Base-by-base conservation (phyloP, 176 grass and related monocot genomes). In the Elaeis guineensis region DNA sequence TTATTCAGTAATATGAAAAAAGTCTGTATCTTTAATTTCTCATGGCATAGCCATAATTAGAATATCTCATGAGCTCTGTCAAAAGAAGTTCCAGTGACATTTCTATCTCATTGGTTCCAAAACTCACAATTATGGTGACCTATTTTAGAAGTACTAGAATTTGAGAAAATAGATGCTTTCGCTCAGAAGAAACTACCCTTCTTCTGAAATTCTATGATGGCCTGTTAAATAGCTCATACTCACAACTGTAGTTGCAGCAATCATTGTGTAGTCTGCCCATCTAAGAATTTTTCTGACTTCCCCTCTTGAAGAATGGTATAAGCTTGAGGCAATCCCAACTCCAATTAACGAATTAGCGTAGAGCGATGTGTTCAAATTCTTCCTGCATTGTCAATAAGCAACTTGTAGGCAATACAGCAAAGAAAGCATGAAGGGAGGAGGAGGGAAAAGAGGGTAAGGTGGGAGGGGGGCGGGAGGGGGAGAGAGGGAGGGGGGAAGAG, bases 191-290 rank as follows among this genome's bases (percentile, higher is more conserved):
- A 44, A 12, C 8, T 44, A 44, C 1, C 11, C 35, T 12, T 9
- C 35, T 44, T 12, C 35, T 12, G 35, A 44, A 44, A 12, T 44
- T 44, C 8, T 12, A 44, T 0, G 11, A 44, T 14, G 35, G 35
- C 35, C 14, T 44, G 9, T 19, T 14, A 50, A 63, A 49, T 49
- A 73, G 60, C 57, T 61, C 25, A 21, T 30, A 77, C 82, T 90
- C 76, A 98, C 93, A 18, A 98, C 21, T 16, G 88, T 79, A 57
- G 84, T 78, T 32, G 93, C 75, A 63, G 93, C 93, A 75, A 98
- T 98, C 93, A 92, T 92, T 72, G 84, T 92, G 52, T 98, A 92
- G 67, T 98, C 93, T 65, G 88, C 84, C 88, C 93, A 92, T 72
- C 80, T 74, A 70, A 98, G 64, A 73, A 85, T 83, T 79, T 86